These are phyloP conservation scores for Cephalotrichum gorgonifer DNA, from an alignment of 2,329 filamentous ascomycete species.

Conservation along the genomic window DNA sequence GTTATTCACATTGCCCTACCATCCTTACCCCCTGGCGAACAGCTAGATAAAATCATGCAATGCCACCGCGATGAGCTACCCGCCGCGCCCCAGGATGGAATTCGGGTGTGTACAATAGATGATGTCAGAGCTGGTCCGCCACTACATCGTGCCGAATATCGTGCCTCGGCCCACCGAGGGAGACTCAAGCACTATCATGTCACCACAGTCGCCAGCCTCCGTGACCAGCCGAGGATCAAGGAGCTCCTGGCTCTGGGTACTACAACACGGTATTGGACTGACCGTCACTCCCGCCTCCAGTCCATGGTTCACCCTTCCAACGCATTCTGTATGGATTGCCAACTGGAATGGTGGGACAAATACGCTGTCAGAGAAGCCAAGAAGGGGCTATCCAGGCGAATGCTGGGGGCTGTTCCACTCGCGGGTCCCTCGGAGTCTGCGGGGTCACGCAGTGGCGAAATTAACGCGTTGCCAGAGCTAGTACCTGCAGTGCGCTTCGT, in stretches of 20 bases:
- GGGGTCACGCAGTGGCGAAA: too few species aligned
- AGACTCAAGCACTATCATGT: not conserved
- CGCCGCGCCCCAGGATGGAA: not conserved
- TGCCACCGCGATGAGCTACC: not conserved
- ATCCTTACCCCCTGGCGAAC: not conserved
- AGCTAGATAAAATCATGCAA: not conserved
- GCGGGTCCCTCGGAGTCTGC: too few species aligned
- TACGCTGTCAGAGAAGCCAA: not conserved
- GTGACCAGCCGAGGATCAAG: not conserved
- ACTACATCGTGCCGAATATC: not conserved
- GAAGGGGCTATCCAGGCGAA: not conserved
- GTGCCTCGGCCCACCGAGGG: not conserved
- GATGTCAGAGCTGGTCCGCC: not conserved
- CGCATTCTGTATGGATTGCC: slow-evolving; percentile 6
- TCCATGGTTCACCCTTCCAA: not conserved
- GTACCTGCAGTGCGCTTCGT: slow-evolving; percentile 3
- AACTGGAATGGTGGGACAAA: slow-evolving; percentile 3
- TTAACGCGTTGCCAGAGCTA: not conserved
- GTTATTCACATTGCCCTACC: not conserved
- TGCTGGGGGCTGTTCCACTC: not conserved
- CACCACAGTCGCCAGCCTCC: not conserved
- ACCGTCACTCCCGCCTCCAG: not conserved
- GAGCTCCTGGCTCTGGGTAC: slow-evolving; percentile 1
- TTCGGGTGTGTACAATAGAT: not conserved
- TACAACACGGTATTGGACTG: not conserved